These are phyloP conservation scores for Physcia stellaris DNA, from an alignment of 495 filamentous ascomycete genomes.

Conservation along the genomic window DNA sequence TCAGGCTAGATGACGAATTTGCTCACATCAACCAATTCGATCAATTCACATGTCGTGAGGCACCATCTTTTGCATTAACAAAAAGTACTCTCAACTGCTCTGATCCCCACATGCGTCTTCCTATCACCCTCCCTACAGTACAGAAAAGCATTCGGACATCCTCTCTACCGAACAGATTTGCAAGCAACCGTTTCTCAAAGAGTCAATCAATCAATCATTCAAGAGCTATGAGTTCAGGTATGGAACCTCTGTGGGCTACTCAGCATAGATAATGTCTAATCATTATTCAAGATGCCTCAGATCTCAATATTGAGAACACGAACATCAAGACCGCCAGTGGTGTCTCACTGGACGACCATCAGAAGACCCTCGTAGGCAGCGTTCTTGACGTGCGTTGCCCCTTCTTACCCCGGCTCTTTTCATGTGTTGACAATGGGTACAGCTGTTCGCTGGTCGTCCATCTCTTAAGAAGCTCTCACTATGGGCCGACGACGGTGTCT, in stretches of 20 bases:
- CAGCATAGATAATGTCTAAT: background rate
- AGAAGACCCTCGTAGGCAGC: slow-evolving; percentile 38
- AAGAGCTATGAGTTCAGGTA: slow-evolving; percentile 17
- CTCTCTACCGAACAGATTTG: too few relatives aligned
- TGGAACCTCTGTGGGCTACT: background rate
- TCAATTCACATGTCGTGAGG: too few relatives aligned
- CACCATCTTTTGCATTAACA: too few relatives aligned
- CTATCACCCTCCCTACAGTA: too few relatives aligned
- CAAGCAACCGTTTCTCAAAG: too few relatives aligned
- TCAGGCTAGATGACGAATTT: too few relatives aligned
- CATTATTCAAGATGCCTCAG: background rate
- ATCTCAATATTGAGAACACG: slow-evolving; percentile 29
- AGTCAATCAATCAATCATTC: too few relatives aligned
- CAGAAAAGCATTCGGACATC: too few relatives aligned
- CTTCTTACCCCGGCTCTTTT: background rate
- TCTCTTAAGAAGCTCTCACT: slow-evolving; percentile 40
- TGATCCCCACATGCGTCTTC: slow-evolving; percentile 10
- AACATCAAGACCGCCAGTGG: slow-evolving; percentile 33
- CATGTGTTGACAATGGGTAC: background rate
- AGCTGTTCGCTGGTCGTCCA: slow-evolving; percentile 43
- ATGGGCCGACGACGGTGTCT: slow-evolving; percentile 36
- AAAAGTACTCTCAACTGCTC: too few relatives aligned
- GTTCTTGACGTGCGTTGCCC: slow-evolving; percentile 33
- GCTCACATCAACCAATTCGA: too few relatives aligned
- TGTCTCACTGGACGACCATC: slow-evolving; percentile 28